A percentile compares a stretch with the other conserved stretches of the same genome.
Conservation (phyloP, 345 rosid species). For the Angophora floribunda region DNA sequence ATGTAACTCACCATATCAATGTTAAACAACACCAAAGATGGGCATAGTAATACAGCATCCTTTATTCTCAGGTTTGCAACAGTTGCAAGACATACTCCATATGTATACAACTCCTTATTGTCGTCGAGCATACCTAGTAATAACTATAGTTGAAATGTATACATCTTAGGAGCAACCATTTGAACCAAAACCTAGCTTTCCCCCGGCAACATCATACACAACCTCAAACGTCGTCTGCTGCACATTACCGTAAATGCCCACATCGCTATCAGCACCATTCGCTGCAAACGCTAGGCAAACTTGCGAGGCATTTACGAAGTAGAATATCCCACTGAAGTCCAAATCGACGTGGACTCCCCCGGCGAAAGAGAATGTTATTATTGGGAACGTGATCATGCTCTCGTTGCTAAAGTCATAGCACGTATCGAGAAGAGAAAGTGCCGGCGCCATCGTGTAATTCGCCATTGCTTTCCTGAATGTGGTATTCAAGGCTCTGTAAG, state of each 20-base stretch:
- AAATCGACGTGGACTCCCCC: slow-evolving; percentile 1
- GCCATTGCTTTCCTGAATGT: slow-evolving; percentile 2
- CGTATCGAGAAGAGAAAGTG: not conserved
- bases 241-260: slow-evolving; percentile 1
- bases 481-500: not conserved
- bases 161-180: not conserved
- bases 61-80: not conserved
- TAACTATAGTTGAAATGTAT: not conserved
- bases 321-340: not conserved
- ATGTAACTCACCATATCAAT: not conserved
- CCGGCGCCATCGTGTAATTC: not conserved
- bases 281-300: slow-evolving; percentile 6
- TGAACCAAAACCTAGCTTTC: slow-evolving; percentile 2
- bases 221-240: slow-evolving; percentile 8
- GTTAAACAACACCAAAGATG: not conserved
- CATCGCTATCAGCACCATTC: not conserved
- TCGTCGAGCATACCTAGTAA: not conserved
- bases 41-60: not conserved
- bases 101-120: not conserved
- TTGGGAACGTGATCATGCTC: not conserved
- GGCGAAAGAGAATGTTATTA: not conserved
- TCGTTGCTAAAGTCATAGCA: slow-evolving; percentile 10
- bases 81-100: not conserved
- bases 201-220: not conserved
- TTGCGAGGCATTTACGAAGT: not conserved